phyloP scores from a whole-genome alignment of 192 early-diverging fungal species.

The Coemansia sp. region DNA sequence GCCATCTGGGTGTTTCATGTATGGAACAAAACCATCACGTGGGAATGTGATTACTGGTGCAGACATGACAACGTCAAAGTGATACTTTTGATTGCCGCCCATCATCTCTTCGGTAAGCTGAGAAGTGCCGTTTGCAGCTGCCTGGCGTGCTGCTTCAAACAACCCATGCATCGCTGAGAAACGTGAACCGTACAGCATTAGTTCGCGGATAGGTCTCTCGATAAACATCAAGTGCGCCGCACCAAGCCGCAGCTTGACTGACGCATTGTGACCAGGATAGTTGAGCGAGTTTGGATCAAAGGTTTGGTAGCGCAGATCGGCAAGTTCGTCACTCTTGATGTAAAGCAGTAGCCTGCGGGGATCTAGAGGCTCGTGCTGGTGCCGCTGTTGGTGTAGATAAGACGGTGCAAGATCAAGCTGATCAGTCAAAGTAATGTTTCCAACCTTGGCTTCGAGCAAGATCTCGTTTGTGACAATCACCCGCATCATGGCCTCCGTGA shows the following conservation, averaged over 20 bases:
- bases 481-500: conserved; percentile 69
- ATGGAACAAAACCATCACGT: conserved; percentile 48
- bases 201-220: conserved; percentile 66
- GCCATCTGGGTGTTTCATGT: background rate
- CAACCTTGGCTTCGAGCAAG: conserved; percentile 65
- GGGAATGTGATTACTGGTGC: conserved; percentile 88
- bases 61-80: conserved; percentile 82
- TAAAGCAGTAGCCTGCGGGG: conserved; percentile 60
- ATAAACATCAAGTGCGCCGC: conserved; percentile 80
- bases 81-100: conserved; percentile 56
- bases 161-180: conserved; percentile 85
- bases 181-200: conserved; percentile 78
- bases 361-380: conserved; percentile 1
- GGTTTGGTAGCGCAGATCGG: conserved; percentile 86
- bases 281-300: conserved; percentile 55
- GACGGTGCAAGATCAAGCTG: conserved; percentile 54
- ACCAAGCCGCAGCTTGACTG: conserved; percentile 71
- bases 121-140: conserved; percentile 73
- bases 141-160: conserved; percentile 84
- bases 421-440: conserved; percentile 65
- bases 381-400: background rate
- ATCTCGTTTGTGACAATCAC: conserved; percentile 63
- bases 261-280: conserved; percentile 86
- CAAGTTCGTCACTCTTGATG: conserved; percentile 86
- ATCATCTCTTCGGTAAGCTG: conserved; percentile 76